These are phyloP conservation scores for Ampelocalamus luodianensis DNA, from an alignment of 176 grass and related monocot genomes.

Conservation along the genomic window DNA sequence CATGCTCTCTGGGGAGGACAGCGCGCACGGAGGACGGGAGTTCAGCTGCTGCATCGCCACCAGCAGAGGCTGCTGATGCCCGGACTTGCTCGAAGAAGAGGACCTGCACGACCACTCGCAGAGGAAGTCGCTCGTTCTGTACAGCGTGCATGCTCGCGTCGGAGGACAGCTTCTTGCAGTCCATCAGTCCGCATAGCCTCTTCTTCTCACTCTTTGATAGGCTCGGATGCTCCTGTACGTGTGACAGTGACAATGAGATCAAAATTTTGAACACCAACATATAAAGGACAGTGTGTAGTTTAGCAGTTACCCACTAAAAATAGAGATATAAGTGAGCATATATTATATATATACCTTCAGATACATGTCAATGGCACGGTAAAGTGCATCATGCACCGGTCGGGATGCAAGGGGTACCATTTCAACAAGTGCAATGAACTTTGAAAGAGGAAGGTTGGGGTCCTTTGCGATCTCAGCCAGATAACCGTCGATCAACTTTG, in stretches of 20 bases:
- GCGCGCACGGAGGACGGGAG: conserved; percentile 38
- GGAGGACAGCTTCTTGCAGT: conserved; percentile 79
- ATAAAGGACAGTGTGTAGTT: background rate
- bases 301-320: background rate
- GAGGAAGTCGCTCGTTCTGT: conserved; percentile 90
- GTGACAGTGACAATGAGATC: background rate
- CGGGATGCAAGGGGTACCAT: conserved; percentile 54
- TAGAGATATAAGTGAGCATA: background rate
- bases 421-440: conserved; percentile 66
- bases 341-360: conserved; percentile 62
- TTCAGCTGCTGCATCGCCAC: background rate
- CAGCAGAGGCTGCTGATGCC: conserved; percentile 27
- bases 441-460: conserved; percentile 59
- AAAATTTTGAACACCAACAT: background rate
- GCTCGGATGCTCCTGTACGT: conserved; percentile 68
- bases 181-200: conserved; percentile 79
- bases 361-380: conserved; percentile 87
- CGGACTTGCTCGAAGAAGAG: conserved; percentile 92
- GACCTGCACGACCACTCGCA: conserved; percentile 92
- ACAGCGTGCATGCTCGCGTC: conserved; percentile 88
- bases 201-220: conserved; percentile 89
- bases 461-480: conserved; percentile 81
- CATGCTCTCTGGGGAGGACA: conserved; percentile 64
- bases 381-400: conserved; percentile 71
- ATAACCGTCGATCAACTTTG: conserved; percentile 74